Conservation (phyloP, 805 yeast genomes). For the Lipomyces yamanashiensis region DNA sequence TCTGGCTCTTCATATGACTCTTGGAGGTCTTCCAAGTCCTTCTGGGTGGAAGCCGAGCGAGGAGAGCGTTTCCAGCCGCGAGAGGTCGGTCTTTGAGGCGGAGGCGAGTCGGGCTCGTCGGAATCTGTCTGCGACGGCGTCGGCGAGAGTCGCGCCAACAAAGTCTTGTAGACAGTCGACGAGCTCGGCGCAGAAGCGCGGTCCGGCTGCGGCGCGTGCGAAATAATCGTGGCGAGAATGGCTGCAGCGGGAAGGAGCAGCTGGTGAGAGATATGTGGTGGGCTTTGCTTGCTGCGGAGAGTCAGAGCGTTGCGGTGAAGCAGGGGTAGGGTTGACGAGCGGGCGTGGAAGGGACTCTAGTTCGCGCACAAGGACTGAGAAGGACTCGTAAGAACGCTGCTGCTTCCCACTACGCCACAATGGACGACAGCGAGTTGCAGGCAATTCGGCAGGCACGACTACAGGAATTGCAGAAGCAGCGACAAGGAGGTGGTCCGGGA, state of each 20-base stretch:
- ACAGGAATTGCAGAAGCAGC: constrained; percentile 70
- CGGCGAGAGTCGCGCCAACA: constrained; percentile 23
- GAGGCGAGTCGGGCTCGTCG: constrained; percentile 5
- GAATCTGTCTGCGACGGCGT: constrained; percentile 14
- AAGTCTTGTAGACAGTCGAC: constrained; percentile 8
- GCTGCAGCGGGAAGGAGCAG: neutral
- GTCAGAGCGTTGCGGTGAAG: neutral
- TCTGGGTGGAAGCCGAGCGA: neutral
- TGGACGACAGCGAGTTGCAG: constrained; percentile 86
- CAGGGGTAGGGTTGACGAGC: neutral
- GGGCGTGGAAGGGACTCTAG: too few relatives aligned
- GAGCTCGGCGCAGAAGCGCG: constrained; percentile 1
- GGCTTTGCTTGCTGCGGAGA: neutral
- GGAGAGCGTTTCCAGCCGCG: constrained; percentile 8
- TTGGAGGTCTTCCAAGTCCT: neutral
- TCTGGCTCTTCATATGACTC: neutral
- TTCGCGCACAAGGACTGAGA: too few relatives aligned
- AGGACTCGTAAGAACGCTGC: neutral
- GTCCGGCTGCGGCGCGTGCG: constrained; percentile 4
- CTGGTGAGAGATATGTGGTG: neutral
- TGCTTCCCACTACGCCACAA: neutral
- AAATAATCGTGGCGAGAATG: neutral
- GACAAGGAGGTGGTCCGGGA: constrained; percentile 20
- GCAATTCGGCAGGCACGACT: constrained; percentile 94
- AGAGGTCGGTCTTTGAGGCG: constrained; percentile 1